Evolutionary conservation across 306 rosid genomes (phyloP).

Genomic region (Pterocarpus macrocarpus): DNA sequence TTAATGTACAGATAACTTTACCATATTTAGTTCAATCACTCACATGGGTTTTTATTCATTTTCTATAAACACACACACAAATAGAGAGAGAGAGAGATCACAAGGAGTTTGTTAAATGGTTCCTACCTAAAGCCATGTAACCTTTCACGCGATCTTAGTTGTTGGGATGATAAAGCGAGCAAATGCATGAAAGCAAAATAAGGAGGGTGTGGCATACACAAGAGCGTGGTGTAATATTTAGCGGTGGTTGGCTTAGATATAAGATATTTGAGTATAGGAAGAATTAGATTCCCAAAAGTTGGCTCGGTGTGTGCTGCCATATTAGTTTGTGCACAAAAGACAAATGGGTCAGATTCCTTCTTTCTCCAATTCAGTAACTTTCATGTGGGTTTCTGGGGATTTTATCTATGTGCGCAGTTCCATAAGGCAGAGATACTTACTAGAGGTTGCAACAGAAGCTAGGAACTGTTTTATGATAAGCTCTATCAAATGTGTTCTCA

Average conservation of each 20-base stretch:
- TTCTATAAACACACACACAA: neutral
- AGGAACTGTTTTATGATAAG: constrained; percentile 11
- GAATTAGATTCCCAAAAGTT: constrained; percentile 68
- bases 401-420: constrained; percentile 7
- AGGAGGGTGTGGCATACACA: constrained; percentile 34
- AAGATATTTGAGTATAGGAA: constrained; percentile 19
- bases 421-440: constrained; percentile 22
- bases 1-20: constrained; percentile 35
- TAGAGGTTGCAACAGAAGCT: constrained; percentile 27
- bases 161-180: constrained; percentile 50
- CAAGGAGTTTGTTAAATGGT: constrained; percentile 30
- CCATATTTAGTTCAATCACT: constrained; percentile 39
- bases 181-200: constrained; percentile 52
- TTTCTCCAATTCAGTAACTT: constrained; percentile 46
- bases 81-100: constrained; percentile 27
- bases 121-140: constrained; percentile 79
- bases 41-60: constrained; percentile 50
- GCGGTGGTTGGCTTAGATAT: constrained; percentile 39
- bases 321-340: constrained; percentile 74
- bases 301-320: constrained; percentile 52
- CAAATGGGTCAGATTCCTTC: constrained; percentile 65
- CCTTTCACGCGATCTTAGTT: constrained; percentile 78
- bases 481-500: constrained; percentile 16
- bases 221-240: constrained; percentile 42
- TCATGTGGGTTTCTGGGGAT: constrained; percentile 62